Conservation (phyloP, 768 basidiomycete genomes). For the Tubosaeta brunneosetosa region DNA sequence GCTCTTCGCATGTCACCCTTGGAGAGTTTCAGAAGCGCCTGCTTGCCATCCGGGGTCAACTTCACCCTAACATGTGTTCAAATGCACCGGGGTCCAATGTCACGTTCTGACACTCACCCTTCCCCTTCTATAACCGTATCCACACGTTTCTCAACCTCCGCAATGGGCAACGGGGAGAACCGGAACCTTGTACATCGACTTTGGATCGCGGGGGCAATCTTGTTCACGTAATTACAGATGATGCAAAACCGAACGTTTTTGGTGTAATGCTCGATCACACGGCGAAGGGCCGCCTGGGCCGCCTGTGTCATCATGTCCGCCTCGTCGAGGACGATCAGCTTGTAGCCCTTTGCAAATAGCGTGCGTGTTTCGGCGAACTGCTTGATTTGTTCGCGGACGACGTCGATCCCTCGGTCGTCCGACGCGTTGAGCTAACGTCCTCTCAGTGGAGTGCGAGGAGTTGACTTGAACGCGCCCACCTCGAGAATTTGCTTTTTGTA, state of each 20-base stretch:
- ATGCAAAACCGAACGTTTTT: conserved; percentile 99
- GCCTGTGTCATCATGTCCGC: conserved; percentile 99
- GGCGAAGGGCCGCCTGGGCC: conserved; percentile 92
- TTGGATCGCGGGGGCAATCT: conserved; percentile 96
- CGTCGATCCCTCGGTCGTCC: conserved; percentile 97
- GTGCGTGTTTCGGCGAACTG: conserved; percentile 96
- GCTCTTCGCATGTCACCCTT: conserved; percentile 98
- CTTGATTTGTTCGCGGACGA: conserved; percentile 98
- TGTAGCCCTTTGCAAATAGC: conserved; percentile 87
- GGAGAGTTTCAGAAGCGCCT: conserved; percentile 88
- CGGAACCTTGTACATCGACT: conserved; percentile 97
- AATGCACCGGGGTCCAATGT: background rate
- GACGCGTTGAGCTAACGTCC: conserved; percentile 83
- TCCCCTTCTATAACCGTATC: conserved; percentile 77
- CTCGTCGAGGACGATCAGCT: conserved; percentile 96
- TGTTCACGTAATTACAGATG: conserved; percentile 99
- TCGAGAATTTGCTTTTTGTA: conserved; percentile 93
- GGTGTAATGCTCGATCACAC: conserved; percentile 98
- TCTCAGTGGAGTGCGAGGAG: background rate
- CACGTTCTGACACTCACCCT: conserved; percentile 46
- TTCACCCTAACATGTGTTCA: conserved; percentile 58
- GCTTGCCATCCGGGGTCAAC: conserved; percentile 78
- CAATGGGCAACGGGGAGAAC: conserved; percentile 86
- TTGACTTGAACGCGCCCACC: conserved; percentile 38
- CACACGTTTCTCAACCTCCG: conserved; percentile 81